Base-by-base conservation (phyloP, 2,329 filamentous ascomycete species). In the Herpotrichia juniperi region DNA sequence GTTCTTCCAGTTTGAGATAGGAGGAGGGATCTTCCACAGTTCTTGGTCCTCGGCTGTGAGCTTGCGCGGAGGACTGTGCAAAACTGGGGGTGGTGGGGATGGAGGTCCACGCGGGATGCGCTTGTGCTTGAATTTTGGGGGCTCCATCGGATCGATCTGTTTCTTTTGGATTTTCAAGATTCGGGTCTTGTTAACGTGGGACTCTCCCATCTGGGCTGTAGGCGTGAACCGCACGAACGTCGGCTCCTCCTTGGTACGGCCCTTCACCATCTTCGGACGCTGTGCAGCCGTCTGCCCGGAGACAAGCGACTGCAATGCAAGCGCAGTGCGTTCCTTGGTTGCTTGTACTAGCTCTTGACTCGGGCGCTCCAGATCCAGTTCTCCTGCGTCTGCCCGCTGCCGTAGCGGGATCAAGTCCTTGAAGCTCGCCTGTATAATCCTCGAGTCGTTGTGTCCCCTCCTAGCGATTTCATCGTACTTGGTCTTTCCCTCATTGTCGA, bases 1-100 rank as follows among this genome's bases (percentile, higher is more conserved):
- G 73, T 99, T 99, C 83, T 99, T 99, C 94, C 94, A 99, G 74
- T 97, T 97, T 17, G 91, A 96, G 1, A 99, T 88, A 0, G 93
- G 90, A 2, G 93, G 92, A 0, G 87, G 87, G 26, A 91, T 97
- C 68, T 88, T 92, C 94, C 94, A 99, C 53, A 90, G 91, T 74
- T 97, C 94, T 74, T 97, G 93, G 64, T 99, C 94, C 72, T 96
- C 93, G 5, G 93, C 94, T 1, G 94, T 99, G 56, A 99, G 82
- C 70, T 97, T 99, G 56, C 94, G 83, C 0, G 94, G 93, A 12
- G 94, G 94, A 2, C 91, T 96, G 73, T 96, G 93, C 86, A 99
- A 91, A 43, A 99, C 86, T 1, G 94, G 94, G 14, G 94, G 91
- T 1, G 94, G 94, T 2, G 94, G 94, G 45, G 89, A 94, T 0